Evolutionary conservation across 2,329 filamentous ascomycete genomes (phyloP).

Genomic region (Colletotrichum magnum): DNA sequence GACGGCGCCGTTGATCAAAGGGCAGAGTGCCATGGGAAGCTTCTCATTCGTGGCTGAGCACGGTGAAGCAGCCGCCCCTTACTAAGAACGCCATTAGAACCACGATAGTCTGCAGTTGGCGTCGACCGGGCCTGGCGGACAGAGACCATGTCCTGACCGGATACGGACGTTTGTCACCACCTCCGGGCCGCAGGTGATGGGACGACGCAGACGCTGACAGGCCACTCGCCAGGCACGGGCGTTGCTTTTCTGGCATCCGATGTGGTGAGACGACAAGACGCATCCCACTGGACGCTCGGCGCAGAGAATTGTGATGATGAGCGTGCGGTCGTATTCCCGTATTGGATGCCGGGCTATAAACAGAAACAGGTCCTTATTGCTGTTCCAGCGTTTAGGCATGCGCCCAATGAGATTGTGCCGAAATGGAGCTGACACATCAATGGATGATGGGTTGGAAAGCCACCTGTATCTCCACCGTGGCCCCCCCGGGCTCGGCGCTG

Average conservation of each 20-base stretch:
- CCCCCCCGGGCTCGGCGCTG: constrained; percentile 25
- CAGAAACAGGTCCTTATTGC: not conserved
- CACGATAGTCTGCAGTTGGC: constrained; percentile 29
- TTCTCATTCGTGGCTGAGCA: constrained; percentile 22
- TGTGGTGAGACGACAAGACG: constrained; percentile 10
- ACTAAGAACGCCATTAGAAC: not conserved
- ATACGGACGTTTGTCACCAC: constrained; percentile 11
- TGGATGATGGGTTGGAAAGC: too few relatives aligned
- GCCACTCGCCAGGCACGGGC: not conserved
- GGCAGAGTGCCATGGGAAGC: not conserved
- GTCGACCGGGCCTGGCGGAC: constrained; percentile 10
- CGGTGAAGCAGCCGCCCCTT: not conserved
- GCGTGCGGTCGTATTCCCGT: constrained; percentile 3
- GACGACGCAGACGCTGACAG: constrained; percentile 3
- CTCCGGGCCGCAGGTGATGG: constrained; percentile 1
- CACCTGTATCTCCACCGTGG: not conserved
- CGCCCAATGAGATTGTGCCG: constrained; percentile 13
- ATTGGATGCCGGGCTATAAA: constrained; percentile 4
- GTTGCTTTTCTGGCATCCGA: constrained; percentile 1
- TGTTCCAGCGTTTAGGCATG: not conserved
- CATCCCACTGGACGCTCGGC: not conserved
- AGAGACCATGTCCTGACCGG: constrained; percentile 21
- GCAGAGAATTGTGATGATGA: too few relatives aligned
- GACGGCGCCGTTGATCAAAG: not conserved
- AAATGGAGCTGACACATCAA: constrained; percentile 17